Evolutionary conservation across 2,329 filamentous ascomycete genomes (phyloP), one percentile per base, ranked within the genome.

Genomic region (Neofusicoccum cordaticola): DNA sequence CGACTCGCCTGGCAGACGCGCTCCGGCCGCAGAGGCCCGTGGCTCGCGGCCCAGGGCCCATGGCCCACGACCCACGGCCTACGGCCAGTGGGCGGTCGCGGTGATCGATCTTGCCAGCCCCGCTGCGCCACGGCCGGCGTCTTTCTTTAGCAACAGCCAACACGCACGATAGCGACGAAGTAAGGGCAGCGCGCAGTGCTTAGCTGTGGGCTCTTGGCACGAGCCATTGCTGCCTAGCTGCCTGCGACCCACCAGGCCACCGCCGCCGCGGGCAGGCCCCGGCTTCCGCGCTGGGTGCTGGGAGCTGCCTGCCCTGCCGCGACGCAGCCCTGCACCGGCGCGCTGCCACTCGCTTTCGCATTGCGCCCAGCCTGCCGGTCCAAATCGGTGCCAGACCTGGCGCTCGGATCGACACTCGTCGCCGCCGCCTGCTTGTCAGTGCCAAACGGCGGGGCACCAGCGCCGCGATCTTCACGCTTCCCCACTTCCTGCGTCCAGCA

Each of bases 81-180:
- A 31, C 27, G 27, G 27, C 27, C 27, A 31, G 27, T 31, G 27
- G 27, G 27, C 7, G 42, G 42, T 4, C 15, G 41, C 41, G 51
- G 50, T 56, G 61, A 63, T 63, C 50, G 48, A 63, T 63, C 61
- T 63, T 17, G 56, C 31, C 27, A 35, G 41, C 41, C 41, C 48
- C 48, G 47, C 61, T 63, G 50, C 61, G 61, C 61, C 61, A 63
- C 61, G 48, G 61, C 61, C 27, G 61, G 41, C 56, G 56, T 53
- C 61, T 63, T 56, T 53, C 31, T 56, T 63, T 63, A 63, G 61
- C 39, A 63, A 60, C 56, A 60, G 42, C 53, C 53, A 60, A 60
- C 56, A 44, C 42, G 42, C 42, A 39, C 34, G 39, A 57, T 57
- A 35, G 35, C 52, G 8, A 22, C 53, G 37, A 58, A 45, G 53